Evolutionary conservation across 2,329 filamentous ascomycete species (phyloP).

Genomic region (Neonectria punicea): DNA sequence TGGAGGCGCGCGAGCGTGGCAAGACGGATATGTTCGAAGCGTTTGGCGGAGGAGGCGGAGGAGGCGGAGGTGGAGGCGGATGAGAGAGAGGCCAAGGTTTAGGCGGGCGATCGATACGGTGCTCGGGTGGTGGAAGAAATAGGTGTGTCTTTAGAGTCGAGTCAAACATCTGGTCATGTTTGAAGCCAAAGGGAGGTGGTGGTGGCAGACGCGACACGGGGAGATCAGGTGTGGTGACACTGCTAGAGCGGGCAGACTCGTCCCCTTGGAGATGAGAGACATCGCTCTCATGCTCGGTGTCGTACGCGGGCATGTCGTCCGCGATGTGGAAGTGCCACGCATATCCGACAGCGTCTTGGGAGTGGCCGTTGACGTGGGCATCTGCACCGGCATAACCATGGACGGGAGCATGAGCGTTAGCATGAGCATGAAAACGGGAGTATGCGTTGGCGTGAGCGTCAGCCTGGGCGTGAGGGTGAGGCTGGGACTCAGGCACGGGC

Average conservation of each 20-base stretch:
- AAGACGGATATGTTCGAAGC: slow-evolving; percentile 17
- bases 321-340: slow-evolving; percentile 29
- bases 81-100: slow-evolving; percentile 18
- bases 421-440: slow-evolving; percentile 21
- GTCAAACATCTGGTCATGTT: slow-evolving; percentile 25
- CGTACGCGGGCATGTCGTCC: slow-evolving; percentile 40
- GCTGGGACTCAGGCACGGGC: slow-evolving; percentile 20
- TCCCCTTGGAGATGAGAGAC: slow-evolving; percentile 41
- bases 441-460: slow-evolving; percentile 23
- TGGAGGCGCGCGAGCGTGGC: slow-evolving; percentile 11
- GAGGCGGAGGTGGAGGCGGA: slow-evolving; percentile 17
- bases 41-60: slow-evolving; percentile 17
- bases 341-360: slow-evolving; percentile 26
- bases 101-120: slow-evolving; percentile 11
- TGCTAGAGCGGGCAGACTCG: slow-evolving; percentile 44
- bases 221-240: slow-evolving; percentile 42
- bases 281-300: slow-evolving; percentile 43
- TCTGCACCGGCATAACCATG: slow-evolving; percentile 15
- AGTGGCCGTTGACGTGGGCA: slow-evolving; percentile 24
- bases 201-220: slow-evolving; percentile 34
- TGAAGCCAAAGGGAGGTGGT: slow-evolving; percentile 27
- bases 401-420: slow-evolving; percentile 16
- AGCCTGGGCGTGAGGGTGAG: slow-evolving; percentile 18
- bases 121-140: slow-evolving; percentile 23
- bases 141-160: slow-evolving; percentile 21